Percentiles rank a stretch among this genome's conserved stretches.
phyloP scores from a whole-genome alignment of 371 early-diverging fungal genomes.

The Syncephalastrum racemosum region DNA sequence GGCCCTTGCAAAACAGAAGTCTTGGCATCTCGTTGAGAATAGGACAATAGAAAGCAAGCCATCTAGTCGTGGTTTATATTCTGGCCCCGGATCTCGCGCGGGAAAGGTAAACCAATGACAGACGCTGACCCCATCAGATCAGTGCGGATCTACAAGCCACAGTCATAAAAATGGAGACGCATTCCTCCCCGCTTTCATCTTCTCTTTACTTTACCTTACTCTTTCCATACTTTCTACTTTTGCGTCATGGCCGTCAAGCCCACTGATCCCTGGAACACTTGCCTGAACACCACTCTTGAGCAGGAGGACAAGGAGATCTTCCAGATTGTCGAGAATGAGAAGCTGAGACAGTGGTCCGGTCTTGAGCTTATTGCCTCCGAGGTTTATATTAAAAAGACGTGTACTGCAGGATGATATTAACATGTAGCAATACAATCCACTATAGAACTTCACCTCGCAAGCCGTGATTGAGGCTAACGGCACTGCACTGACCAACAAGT shows the following conservation, averaged over 20 bases:
- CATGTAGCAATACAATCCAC: neutral
- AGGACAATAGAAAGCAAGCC: too few relatives aligned
- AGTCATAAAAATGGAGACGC: neutral
- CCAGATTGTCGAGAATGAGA: slow-evolving; percentile 93
- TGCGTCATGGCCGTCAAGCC: slow-evolving; percentile 42
- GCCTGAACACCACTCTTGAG: slow-evolving; percentile 76
- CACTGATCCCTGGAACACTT: slow-evolving; percentile 60
- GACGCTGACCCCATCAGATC: too few relatives aligned
- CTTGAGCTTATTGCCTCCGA: slow-evolving; percentile 99
- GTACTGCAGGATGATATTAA: neutral
- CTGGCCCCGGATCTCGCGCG: neutral
- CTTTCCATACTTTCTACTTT: slow-evolving; percentile 6
- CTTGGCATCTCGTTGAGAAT: too few relatives aligned
- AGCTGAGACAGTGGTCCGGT: slow-evolving; percentile 95
- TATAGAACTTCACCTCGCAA: slow-evolving; percentile 96
- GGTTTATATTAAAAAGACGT: slow-evolving; percentile 43
- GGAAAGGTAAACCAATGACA: neutral
- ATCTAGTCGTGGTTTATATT: too few relatives aligned
- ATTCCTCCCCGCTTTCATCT: neutral
- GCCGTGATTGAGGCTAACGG: slow-evolving; percentile 98
- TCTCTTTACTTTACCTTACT: neutral
- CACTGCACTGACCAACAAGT: slow-evolving; percentile 99
- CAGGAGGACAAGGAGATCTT: slow-evolving; percentile 93
- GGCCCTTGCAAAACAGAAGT: too few relatives aligned
- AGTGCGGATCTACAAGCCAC: slow-evolving; percentile 9